Evolutionary conservation across 768 basidiomycete genomes (phyloP), one percentile per base, ranked within the genome.

Genomic region (Lactifluus volemus): DNA sequence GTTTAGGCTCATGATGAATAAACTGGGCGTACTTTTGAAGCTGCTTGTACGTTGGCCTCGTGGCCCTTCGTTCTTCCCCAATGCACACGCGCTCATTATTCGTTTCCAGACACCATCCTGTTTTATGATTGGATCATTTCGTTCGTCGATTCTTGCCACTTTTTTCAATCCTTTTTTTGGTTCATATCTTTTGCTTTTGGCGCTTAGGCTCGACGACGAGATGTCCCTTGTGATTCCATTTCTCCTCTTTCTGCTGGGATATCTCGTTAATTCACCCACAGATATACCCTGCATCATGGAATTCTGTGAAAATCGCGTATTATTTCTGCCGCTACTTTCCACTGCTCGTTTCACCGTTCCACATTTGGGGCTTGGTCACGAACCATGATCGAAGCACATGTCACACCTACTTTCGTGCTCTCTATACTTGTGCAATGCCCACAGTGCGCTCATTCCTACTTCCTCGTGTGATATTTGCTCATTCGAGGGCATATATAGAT

Each of bases 121-220:
- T 55, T 65, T 45, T 66, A 65, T 52, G 65, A 66, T 49, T 66
- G 65, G 65, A 44, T 66, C 34, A 60, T 55, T 19, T 55, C 59
- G 65, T 66, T 25, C 55, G 65, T 65, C 12, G 10, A 48, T 39
- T 38, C 8, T 38, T 51, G 5, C 44, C 15, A 0, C 50, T 1
- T n/a, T 52, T 55, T 47, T 34, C 32, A 39, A 8, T 17, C 25
- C 49, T 39, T 25, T 25, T 25, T 25, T 25, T 25, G 25, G 6
- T 15, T 15, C n/a, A 42, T 36, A 25, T 12, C 44, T 38, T 42
- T 58, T 47, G 15, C 29, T 11, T 11, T 48, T 5, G 39, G 49
- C 21, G 21, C 29, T 34, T 30, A 65, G 64, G 21, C 44, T 65
- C 5, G 64, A 65, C 42, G 10, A 59, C 14, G 64, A 65, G 53